Percentiles rank a stretch among this genome's conserved stretches.
These are phyloP conservation scores for Penicillium crystallinum DNA, from an alignment of 495 filamentous ascomycete species.

Conservation along the genomic window DNA sequence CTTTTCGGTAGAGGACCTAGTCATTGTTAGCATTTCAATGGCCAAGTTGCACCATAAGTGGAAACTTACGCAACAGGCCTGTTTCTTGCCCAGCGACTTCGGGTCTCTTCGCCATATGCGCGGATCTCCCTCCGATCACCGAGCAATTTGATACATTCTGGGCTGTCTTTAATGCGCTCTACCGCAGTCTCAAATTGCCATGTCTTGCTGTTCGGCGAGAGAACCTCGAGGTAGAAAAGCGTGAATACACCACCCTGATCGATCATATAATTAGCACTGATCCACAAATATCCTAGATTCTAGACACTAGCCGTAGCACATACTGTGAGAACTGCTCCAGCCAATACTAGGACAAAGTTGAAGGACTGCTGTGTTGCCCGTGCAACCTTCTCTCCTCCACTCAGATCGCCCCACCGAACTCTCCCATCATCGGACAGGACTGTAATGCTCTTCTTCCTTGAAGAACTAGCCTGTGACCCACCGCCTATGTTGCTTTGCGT, in stretches of 20 bases:
- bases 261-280: conserved; percentile 9
- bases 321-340: conserved; percentile 69
- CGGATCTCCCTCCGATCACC: conserved; percentile 70
- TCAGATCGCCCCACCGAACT: conserved; percentile 74
- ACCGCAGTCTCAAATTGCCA: conserved; percentile 86
- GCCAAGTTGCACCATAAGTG: background rate
- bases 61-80: conserved; percentile 72
- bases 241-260: conserved; percentile 66
- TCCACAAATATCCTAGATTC: background rate
- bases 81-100: conserved; percentile 77
- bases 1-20: conserved; percentile 58
- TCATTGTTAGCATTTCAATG: background rate
- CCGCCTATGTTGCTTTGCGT: conserved; percentile 45
- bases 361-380: conserved; percentile 86
- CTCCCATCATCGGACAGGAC: conserved; percentile 76
- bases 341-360: conserved; percentile 73
- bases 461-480: conserved; percentile 19
- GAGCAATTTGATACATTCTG: conserved; percentile 65
- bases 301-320: background rate
- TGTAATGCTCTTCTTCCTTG: conserved; percentile 60
- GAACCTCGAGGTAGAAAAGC: conserved; percentile 79
- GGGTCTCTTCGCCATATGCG: conserved; percentile 79
- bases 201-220: conserved; percentile 78
- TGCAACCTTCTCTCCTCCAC: conserved; percentile 68
- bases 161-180: conserved; percentile 67